phyloP scores from a whole-genome alignment of 2,329 filamentous ascomycete species.

The Amylocarpus encephaloides region DNA sequence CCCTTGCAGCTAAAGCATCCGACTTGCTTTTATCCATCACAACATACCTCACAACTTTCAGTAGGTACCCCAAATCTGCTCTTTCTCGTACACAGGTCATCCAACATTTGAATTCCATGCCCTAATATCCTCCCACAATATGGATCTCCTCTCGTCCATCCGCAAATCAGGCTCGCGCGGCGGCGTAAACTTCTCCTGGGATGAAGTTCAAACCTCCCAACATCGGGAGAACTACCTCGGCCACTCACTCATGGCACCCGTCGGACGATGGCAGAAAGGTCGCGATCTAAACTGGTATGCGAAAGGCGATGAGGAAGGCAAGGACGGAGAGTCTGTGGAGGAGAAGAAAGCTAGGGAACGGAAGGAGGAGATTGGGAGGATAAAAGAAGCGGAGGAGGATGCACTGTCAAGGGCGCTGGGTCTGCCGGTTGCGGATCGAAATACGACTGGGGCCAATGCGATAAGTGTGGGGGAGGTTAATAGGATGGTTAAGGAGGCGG shows the following conservation, averaged over 20 bases:
- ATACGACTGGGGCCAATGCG: conserved; percentile 57
- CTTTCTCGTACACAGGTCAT: background rate
- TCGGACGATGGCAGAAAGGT: conserved; percentile 67
- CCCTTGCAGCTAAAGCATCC: background rate
- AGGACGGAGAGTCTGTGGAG: conserved; percentile 51
- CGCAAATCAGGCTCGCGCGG: conserved; percentile 88
- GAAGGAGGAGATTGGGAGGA: conserved; percentile 68
- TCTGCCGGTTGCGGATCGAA: conserved; percentile 58
- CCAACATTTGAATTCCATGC: background rate
- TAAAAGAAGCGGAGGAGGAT: conserved; percentile 92
- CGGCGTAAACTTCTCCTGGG: conserved; percentile 94
- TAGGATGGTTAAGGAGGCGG: conserved; percentile 43
- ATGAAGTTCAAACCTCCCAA: conserved; percentile 80
- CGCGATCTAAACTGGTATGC: conserved; percentile 59
- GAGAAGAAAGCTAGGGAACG: conserved; percentile 55
- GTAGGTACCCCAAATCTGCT: too few relatives aligned
- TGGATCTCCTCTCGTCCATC: conserved; percentile 92
- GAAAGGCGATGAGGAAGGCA: conserved; percentile 45
- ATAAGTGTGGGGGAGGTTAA: conserved; percentile 58
- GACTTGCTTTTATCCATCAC: background rate
- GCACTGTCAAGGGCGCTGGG: conserved; percentile 80
- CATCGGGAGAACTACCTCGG: conserved; percentile 84
- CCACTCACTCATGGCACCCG: conserved; percentile 68
- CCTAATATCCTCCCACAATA: conserved; percentile 34
- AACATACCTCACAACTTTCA: background rate